Evolutionary conservation across 23 red algal species (phyloP).

Genomic region (Agarophyton chilense): DNA sequence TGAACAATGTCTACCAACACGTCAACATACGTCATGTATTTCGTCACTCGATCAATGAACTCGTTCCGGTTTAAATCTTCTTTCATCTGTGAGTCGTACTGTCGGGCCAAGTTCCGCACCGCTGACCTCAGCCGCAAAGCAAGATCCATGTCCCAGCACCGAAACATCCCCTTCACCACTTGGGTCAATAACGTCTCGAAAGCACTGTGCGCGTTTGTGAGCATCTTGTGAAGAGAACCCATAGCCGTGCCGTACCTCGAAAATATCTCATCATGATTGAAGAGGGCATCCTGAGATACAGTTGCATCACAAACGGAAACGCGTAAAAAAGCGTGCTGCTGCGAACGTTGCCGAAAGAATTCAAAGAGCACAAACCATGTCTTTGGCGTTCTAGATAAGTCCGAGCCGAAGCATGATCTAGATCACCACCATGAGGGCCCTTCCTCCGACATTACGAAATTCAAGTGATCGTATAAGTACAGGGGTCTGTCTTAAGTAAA

Average conservation of each 20-base stretch:
- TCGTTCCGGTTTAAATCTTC: slow-evolving; percentile 2
- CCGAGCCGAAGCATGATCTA: background rate
- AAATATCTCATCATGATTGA: slow-evolving; percentile 25
- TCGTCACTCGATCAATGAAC: background rate
- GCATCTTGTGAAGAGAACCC: background rate
- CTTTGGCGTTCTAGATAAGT: background rate
- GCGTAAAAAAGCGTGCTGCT: background rate
- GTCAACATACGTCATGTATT: slow-evolving; percentile 16
- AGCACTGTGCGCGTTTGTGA: background rate
- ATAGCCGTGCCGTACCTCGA: slow-evolving; percentile 7
- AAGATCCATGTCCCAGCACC: background rate
- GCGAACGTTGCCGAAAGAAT: background rate
- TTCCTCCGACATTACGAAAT: slow-evolving; percentile 1
- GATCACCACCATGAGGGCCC: slow-evolving; percentile 13
- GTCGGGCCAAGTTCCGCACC: background rate
- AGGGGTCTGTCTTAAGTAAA: too few species aligned
- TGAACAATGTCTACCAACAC: background rate
- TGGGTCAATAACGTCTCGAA: slow-evolving; percentile 14
- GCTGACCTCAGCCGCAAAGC: background rate
- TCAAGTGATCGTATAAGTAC: too few species aligned
- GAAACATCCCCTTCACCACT: background rate
- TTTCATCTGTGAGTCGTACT: background rate
- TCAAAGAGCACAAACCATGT: slow-evolving; percentile 35
- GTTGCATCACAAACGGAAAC: slow-evolving; percentile 10
- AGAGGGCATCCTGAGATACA: slow-evolving; percentile 3